Evolutionary conservation across 2,329 filamentous ascomycete species (phyloP), one percentile per base, ranked within the genome.

Genomic region (Diaporthe sp.): DNA sequence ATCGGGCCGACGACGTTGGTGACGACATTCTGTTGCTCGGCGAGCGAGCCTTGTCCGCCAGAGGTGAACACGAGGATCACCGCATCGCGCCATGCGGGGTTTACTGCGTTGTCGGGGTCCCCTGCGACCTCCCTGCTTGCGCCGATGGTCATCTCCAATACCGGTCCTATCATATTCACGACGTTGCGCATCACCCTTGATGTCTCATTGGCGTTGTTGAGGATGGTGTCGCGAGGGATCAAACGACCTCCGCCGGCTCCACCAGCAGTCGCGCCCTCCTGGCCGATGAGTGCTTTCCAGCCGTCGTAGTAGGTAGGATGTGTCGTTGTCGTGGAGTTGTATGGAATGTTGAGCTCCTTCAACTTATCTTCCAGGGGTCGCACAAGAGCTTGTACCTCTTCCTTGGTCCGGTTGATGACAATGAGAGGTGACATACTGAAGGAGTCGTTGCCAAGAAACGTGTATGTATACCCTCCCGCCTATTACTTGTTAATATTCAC

Each of bases 41-140:
- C 17, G 19, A 25, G 30, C 25, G 19, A 39, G 15, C 9, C 25
- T 5, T 42, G 35, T 2, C 37, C n/a, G 3, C 22, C 37, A 25
- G n/a, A 55, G 2, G 47, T 55, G 51, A 50, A 79, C 3, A 84
- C 78, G 76, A 82, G 84, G 77, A 84, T 78, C 1, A 82, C 78
- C 1, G 85, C 81, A 4, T 82, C 80, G 53, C 88, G 82, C 87
- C 87, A 89, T 0, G 86, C 87, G 4, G 87, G 86, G 76, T 86
- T 86, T 47, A 88, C 82, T 7, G 85, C 83, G 17, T 84, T 87
- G 59, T 83, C 81, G 77, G 79, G 76, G 81, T 72, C 15, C 1
- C 53, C 27, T 9, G 53, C 27, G 13, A 32, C 53, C 30, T 56
- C 53, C 6, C 53, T 35, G 17, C 22, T 55, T 10, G 47, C 32